Conservation (phyloP, 805 yeast genomes). For the Scheffersomyces lignosus region DNA sequence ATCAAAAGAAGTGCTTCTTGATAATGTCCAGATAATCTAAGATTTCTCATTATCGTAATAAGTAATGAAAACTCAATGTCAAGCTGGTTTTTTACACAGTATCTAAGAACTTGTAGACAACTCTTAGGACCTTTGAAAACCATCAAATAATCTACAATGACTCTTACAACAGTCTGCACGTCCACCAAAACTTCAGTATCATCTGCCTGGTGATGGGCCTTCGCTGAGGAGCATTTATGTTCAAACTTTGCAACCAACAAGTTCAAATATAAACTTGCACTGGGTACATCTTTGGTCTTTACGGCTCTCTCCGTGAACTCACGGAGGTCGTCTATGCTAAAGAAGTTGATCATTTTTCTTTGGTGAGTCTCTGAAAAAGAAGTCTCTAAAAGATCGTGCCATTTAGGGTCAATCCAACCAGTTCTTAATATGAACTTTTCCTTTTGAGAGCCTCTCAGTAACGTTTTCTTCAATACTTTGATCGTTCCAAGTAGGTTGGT, state of each 20-base stretch:
- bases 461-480: conserved; percentile 18
- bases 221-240: conserved; percentile 15
- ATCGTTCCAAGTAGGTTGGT: conserved; percentile 16
- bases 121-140: conserved; percentile 35
- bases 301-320: conserved; percentile 22
- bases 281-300: conserved; percentile 26
- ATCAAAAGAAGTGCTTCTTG: conserved; percentile 37
- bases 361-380: conserved; percentile 16
- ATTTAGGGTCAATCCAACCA: conserved; percentile 34
- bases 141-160: conserved; percentile 34
- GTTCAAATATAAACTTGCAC: conserved; percentile 34
- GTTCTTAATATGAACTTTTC: conserved; percentile 37
- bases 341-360: conserved; percentile 32
- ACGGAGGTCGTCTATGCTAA: conserved; percentile 26
- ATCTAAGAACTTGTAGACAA: conserved; percentile 32
- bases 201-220: conserved; percentile 1
- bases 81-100: conserved; percentile 28
- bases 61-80: conserved; percentile 23
- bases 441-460: conserved; percentile 28
- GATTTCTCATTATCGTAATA: conserved; percentile 27
- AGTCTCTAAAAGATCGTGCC: conserved; percentile 33
- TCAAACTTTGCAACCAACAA: conserved; percentile 41
- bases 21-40: conserved; percentile 26
- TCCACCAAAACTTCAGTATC: conserved; percentile 19
- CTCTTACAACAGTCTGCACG: conserved; percentile 26